phyloP scores from a whole-genome alignment of 2,329 filamentous ascomycete species.

The Aschersonia sp. region DNA sequence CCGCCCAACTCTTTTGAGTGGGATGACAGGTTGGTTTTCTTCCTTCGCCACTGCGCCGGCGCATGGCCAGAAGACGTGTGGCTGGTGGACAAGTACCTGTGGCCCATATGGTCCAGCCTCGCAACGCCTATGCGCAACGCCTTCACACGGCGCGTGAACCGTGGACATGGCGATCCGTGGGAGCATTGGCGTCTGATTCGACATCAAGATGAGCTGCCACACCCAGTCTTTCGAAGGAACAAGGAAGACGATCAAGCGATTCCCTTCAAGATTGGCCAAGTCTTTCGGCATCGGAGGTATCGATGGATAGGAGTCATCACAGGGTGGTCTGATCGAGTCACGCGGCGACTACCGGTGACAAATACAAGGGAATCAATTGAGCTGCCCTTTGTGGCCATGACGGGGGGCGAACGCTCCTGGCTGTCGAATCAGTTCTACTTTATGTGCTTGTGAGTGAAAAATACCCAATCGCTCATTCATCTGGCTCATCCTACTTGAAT shows the following conservation, averaged over 20 bases:
- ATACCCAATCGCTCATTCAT: too few relatives aligned
- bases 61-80: conserved; percentile 49
- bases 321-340: conserved; percentile 58
- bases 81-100: conserved; percentile 51
- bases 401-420: conserved; percentile 3
- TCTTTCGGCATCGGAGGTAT: conserved; percentile 74
- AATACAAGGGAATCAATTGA: conserved; percentile 5
- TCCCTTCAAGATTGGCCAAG: conserved; percentile 58
- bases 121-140: conserved; percentile 18
- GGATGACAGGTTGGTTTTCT: conserved; percentile 47
- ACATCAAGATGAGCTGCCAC: conserved; percentile 27
- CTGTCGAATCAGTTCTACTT: conserved; percentile 45
- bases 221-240: conserved; percentile 19
- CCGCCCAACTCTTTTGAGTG: conserved; percentile 33
- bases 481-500: too few relatives aligned
- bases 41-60: conserved; percentile 33
- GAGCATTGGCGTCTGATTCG: conserved; percentile 20
- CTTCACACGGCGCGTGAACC: conserved; percentile 12
- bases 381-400: background rate
- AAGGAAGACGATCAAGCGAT: conserved; percentile 9
- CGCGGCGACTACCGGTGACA: conserved; percentile 11
- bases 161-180: conserved; percentile 14
- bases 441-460: conserved; percentile 60
- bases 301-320: conserved; percentile 69
- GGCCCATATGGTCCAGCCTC: conserved; percentile 40